Evolutionary conservation across 2,329 filamentous ascomycete genomes (phyloP), one percentile per base, ranked within the genome.

Genomic region (Arthrobotrys pseudoclavata): DNA sequence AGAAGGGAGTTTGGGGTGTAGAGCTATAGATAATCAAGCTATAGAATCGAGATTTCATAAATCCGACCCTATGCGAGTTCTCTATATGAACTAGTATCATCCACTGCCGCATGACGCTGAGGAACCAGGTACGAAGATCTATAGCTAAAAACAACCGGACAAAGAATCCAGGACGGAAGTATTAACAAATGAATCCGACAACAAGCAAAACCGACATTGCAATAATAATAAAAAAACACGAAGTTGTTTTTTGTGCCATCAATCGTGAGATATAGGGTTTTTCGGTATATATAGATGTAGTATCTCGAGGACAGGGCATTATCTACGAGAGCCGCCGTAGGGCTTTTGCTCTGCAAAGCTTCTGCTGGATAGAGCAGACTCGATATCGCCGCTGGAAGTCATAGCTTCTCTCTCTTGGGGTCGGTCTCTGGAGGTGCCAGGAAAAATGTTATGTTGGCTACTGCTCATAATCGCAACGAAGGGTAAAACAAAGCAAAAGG

Each of bases 371-470:
- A 71, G 47, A 15, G 45, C 57, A 24, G 68, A 71, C 37, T 71
- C 68, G 47, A 55, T 52, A 50, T 53, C 57, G 13, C 53, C 53
- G 50, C 42, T n/a, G 34, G 52, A 29, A 24, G 26, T n/a, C n/a
- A 24, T n/a, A 22, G 64, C 52, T 60, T 37, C 52, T 40, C 34
- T 26, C 12, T 69, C 52, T 47, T 69, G 66, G 6, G 48, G 53
- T 48, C 42, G 20, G 40, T 48, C 50, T 42, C 24, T 55, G 64
- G 26, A 26, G 9, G n/a, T 34, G 57, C 26, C 40, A 50, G 52
- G 20, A 57, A 52, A 60, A 69, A 37, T 57, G 52, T 70, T 31
- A 63, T 63, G 68, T 71, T 71, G 68, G 68, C 26, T 24, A 55
- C 29, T 53, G 42, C 26, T 60, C 52, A 26, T n/a, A 24, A 52